Evolutionary conservation across 2,329 filamentous ascomycete species (phyloP), one percentile per base, ranked within the genome.

Genomic region (Botrytis medusae): DNA sequence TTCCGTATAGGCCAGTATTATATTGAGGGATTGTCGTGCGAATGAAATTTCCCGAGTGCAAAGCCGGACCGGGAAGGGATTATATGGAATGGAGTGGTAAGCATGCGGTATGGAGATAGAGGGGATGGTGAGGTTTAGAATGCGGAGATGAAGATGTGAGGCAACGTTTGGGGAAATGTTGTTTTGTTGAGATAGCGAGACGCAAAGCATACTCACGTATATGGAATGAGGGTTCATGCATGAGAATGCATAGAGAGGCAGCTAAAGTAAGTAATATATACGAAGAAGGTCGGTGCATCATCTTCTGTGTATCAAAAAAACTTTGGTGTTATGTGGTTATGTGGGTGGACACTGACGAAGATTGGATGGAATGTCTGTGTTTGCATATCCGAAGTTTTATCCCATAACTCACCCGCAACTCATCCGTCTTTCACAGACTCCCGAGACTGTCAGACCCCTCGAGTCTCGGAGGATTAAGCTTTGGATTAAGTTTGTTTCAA

Each of bases 121-220:
- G 46, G 25, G 64, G 42, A 68, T 48, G n/a, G 25, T 20, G 29
- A 40, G 34, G 32, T 40, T 69, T 44, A 10, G 10, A 59, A 25
- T 46, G 20, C 51, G 32, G 46, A 40, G 25, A 42, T 22, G 40
- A n/a, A 64, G 22, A 25, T 46, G n/a, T 32, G 9, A 64, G 40
- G 2, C 3, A 22, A n/a, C 29, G 20, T 46, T 46, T 64, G 62
- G 42, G 16, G 42, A 64, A 29, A 64, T 34, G 29, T 22, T 32
- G 42, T 46, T 64, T 64, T 64, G 62, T 64, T 64, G 62, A 64
- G 62, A 64, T 46, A 10, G 40, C 40, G n/a, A 64, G 62, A 46
- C 18, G 42, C 42, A 64, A 64, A 34, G n/a, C 62, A 46, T 46
- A 22, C n/a, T 64, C n/a, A 64, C n/a, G 42, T 25, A 64, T 46